Percentiles rank a stretch among this genome's conserved stretches.
phyloP scores from a whole-genome alignment of 495 filamentous ascomycete genomes.

The Talaromyces liani region DNA sequence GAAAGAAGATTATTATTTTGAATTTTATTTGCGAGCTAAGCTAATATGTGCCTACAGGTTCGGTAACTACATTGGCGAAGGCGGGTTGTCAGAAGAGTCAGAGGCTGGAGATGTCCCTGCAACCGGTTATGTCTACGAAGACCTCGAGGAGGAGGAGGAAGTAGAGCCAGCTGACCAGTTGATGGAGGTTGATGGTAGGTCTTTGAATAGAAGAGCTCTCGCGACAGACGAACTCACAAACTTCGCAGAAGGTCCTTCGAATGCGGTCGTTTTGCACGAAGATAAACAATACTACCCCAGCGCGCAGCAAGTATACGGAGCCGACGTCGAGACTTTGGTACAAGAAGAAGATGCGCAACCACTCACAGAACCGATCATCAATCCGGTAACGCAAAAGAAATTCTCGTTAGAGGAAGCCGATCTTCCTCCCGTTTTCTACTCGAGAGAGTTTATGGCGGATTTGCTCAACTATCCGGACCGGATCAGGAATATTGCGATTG shows the following conservation, averaged over 20 bases:
- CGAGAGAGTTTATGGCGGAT: constrained; percentile 89
- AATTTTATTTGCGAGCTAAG: constrained; percentile 14
- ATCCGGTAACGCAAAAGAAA: constrained; percentile 88
- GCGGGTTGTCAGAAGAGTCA: constrained; percentile 78
- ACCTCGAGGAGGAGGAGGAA: constrained; percentile 58
- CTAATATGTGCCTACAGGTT: constrained; percentile 50
- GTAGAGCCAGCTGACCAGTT: constrained; percentile 61
- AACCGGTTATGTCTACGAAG: constrained; percentile 75
- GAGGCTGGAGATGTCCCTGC: constrained; percentile 60
- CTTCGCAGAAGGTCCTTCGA: constrained; percentile 79
- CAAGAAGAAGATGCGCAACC: constrained; percentile 97
- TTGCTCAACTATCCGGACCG: constrained; percentile 94
- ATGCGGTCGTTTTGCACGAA: constrained; percentile 93
- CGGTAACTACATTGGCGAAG: constrained; percentile 93
- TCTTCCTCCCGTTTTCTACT: constrained; percentile 79
- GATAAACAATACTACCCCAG: constrained; percentile 99
- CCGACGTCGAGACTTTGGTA: constrained; percentile 89
- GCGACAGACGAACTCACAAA: constrained; percentile 4
- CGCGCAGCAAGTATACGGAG: constrained; percentile 88
- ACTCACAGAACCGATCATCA: constrained; percentile 85
- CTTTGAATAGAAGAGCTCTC: background rate
- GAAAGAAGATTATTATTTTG: background rate
- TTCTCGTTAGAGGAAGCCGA: constrained; percentile 89
- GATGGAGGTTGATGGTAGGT: constrained; percentile 86
- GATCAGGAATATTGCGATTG: constrained; percentile 84